Conservation (phyloP, 345 rosid genomes). For the Kandelia obovata region DNA sequence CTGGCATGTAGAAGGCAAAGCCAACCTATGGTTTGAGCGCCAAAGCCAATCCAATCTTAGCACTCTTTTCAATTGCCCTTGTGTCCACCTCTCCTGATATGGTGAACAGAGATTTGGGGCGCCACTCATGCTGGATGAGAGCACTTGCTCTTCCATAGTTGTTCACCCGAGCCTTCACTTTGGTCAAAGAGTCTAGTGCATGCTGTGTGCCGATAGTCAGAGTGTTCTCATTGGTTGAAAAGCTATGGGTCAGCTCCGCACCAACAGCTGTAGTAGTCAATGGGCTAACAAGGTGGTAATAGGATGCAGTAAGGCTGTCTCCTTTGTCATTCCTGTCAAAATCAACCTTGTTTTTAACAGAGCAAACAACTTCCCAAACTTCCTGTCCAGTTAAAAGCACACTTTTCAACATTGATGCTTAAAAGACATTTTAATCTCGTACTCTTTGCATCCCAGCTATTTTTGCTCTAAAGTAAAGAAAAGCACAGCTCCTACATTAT, state of each 20-base stretch:
- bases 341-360: background rate
- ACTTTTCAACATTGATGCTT: background rate
- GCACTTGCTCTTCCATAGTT: conserved; percentile 81
- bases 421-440: no score
- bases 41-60: conserved; percentile 83
- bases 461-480: no score
- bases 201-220: conserved; percentile 87
- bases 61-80: conserved; percentile 84
- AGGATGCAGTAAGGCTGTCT: conserved; percentile 69
- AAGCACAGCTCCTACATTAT: no score
- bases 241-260: conserved; percentile 83
- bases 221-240: conserved; percentile 75
- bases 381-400: background rate
- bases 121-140: conserved; percentile 93
- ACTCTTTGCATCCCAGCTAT: no score
- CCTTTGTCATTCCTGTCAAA: conserved; percentile 76
- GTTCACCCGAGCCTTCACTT: conserved; percentile 86
- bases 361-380: background rate
- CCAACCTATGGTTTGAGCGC: conserved; percentile 67
- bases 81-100: conserved; percentile 95
- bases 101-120: conserved; percentile 80
- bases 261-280: conserved; percentile 83
- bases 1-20: conserved; percentile 14
- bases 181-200: conserved; percentile 80
- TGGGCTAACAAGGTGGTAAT: conserved; percentile 84